Evolutionary conservation across 768 basidiomycete genomes (phyloP), one percentile per base, ranked within the genome.

Genomic region (Pleurotus ostreatus): DNA sequence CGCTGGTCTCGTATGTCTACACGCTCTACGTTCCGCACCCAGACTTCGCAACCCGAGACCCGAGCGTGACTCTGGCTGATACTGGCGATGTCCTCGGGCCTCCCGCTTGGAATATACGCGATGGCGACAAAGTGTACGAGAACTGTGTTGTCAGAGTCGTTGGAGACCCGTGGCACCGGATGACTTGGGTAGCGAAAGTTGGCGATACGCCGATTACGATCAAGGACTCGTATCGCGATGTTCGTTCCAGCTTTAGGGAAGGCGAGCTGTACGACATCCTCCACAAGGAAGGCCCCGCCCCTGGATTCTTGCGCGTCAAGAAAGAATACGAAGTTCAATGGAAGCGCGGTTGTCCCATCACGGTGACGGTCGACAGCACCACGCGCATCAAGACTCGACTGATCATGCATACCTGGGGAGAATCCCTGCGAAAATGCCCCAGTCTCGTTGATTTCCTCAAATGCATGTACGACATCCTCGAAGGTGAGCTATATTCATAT

Each of bases 1-100:
- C 58, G 4, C 25, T 59, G 44, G 26, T 44, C 37, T 18, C 30
- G 20, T 59, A 55, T 39, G 43, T 55, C 40, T 55, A 49, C 48
- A 48, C 54, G 1, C 46, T 59, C 13, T 59, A 59, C 25, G 18
- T 46, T 18, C 58, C 58, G 1, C 54, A 30, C 39, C 16, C 43
- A 2, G 47, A 49, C 15, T 46, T 49, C 39, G 25, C 45, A 12
- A 45, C 20, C 39, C 16, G 23, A 16, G 58, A 59, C 41, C 13
- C 45, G 1, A 54, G 23, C 39, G 49, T 59, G 20, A 49, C 46
- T 8, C 58, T 59, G 15, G 56, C 46, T 25, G 12, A 43, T 13
- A 30, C 16, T 25, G 23, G n/a, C n/a, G 48, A 49, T 9, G 15
- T 34, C 18, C 22, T n/a, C 7, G n/a, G 39, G 1, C 9, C 30